phyloP scores from a whole-genome alignment of 306 rosid species.

The Myrica gale region DNA sequence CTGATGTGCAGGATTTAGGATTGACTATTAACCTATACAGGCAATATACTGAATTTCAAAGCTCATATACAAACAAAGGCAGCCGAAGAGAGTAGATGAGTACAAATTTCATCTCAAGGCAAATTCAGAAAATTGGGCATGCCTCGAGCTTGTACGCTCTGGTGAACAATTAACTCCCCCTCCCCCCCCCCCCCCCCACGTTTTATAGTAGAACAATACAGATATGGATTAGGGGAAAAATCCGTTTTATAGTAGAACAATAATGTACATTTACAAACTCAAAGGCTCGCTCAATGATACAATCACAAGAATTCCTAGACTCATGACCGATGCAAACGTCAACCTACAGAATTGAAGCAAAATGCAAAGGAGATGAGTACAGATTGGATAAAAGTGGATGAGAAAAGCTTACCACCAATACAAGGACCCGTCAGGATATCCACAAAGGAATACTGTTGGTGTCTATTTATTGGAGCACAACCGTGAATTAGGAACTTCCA shows the following conservation, averaged over 20 bases:
- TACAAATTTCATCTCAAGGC: not conserved
- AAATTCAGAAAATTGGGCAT: not conserved
- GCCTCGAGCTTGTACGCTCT: not conserved
- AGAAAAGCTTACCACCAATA: conserved; percentile 14
- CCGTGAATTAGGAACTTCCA: conserved; percentile 60
- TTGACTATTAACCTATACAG: too few relatives aligned
- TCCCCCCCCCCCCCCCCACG: not conserved
- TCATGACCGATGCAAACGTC: conserved; percentile 22
- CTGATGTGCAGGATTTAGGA: too few relatives aligned
- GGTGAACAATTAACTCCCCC: not conserved
- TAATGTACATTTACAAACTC: conserved; percentile 55
- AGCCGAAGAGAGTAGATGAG: not conserved
- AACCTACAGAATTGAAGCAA: conserved; percentile 34
- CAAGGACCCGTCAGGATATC: conserved; percentile 26
- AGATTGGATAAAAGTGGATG: not conserved
- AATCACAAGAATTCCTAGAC: conserved; percentile 26
- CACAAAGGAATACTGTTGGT: conserved; percentile 13
- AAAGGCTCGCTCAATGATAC: conserved; percentile 1
- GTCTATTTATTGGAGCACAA: conserved; percentile 43
- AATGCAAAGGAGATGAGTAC: not conserved
- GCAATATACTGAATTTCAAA: too few relatives aligned
- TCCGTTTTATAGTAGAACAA: conserved; percentile 34
- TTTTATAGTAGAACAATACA: conserved; percentile 36
- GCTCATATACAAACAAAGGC: not conserved
- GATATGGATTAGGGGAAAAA: conserved; percentile 27